These are phyloP conservation scores for Cercospora citrullina DNA, from an alignment of 2,329 filamentous ascomycete species.

Conservation along the genomic window DNA sequence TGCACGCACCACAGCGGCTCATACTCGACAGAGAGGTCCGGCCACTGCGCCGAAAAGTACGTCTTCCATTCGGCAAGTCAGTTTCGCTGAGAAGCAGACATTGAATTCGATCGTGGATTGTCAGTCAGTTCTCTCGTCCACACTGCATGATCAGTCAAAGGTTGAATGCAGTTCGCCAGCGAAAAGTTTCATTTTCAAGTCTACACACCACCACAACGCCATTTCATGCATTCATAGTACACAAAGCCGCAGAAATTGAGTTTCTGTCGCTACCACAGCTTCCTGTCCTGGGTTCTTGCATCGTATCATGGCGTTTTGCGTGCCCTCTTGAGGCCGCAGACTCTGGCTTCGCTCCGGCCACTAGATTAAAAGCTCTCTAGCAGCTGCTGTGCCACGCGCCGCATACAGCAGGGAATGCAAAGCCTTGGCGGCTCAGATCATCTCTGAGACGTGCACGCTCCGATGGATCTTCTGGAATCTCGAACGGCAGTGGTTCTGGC, in stretches of 20 bases:
- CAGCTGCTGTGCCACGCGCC: background rate
- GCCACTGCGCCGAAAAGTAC: too few species aligned
- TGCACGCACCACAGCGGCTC: too few species aligned
- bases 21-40: too few species aligned
- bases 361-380: background rate
- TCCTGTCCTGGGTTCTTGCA: background rate
- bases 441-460: too few species aligned
- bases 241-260: too few species aligned
- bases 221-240: background rate
- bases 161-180: background rate
- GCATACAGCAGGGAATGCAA: background rate
- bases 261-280: too few species aligned
- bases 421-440: too few species aligned
- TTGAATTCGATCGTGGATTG: too few species aligned
- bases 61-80: too few species aligned
- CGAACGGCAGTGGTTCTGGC: too few species aligned
- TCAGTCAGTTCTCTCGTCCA: background rate
- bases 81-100: too few species aligned
- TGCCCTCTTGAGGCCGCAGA: background rate
- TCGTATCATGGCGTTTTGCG: background rate
- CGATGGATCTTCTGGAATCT: too few species aligned
- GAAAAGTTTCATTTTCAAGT: background rate
- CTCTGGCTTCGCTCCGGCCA: background rate
- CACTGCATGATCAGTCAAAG: background rate
- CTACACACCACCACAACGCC: background rate